phyloP scores from a whole-genome alignment of 345 rosid species.

The Murraya paniculata region DNA sequence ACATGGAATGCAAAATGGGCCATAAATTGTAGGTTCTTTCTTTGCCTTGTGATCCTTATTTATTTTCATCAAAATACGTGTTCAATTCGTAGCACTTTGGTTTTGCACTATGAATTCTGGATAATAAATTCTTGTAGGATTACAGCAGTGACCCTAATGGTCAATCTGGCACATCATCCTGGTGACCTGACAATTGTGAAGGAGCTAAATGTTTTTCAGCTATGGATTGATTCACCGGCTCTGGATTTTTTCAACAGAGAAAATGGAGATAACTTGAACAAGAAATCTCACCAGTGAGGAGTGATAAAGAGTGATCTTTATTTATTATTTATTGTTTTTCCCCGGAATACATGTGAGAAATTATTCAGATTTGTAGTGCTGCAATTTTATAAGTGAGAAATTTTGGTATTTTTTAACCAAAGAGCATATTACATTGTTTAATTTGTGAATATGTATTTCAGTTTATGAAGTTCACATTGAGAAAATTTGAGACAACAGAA shows the following conservation, averaged over 20 bases:
- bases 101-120: neutral
- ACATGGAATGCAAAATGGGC: slow-evolving; percentile 40
- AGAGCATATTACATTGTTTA: neutral
- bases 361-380: neutral
- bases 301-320: neutral
- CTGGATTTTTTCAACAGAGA: neutral
- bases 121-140: neutral
- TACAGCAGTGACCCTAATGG: too few relatives aligned
- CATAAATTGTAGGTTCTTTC: slow-evolving; percentile 18
- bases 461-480: neutral
- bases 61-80: neutral
- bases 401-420: neutral
- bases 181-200: neutral
- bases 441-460: neutral
- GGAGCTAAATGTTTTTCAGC: neutral
- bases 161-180: neutral
- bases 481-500: neutral
- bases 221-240: neutral
- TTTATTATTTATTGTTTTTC: neutral
- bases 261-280: neutral
- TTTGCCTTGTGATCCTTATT: neutral
- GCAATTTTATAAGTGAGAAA: neutral
- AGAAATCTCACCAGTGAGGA: neutral
- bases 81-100: neutral
- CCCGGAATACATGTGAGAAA: neutral